These are phyloP conservation scores for Mucuna pruriens DNA, from an alignment of 306 rosid genomes.

Conservation along the genomic window DNA sequence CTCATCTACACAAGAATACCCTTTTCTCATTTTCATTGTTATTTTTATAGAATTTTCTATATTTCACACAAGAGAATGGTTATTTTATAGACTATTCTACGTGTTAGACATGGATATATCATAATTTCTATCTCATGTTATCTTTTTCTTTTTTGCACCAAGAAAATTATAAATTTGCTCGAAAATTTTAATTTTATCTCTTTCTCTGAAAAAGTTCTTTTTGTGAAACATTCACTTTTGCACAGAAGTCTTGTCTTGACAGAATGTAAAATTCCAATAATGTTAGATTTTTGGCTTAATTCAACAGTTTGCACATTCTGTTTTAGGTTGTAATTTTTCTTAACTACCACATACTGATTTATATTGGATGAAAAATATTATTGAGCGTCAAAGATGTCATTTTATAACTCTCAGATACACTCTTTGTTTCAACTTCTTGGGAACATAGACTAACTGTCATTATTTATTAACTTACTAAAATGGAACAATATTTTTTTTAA, in stretches of 20 bases:
- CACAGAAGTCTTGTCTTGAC: neutral
- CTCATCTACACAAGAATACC: too few relatives aligned
- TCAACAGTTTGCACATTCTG: neutral
- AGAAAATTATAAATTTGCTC: too few relatives aligned
- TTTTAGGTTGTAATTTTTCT: neutral
- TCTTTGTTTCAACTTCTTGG: neutral
- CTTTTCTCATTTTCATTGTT: too few relatives aligned
- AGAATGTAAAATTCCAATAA: neutral
- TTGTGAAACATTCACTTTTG: neutral
- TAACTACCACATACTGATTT: neutral
- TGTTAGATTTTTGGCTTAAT: neutral
- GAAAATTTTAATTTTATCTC: too few relatives aligned
- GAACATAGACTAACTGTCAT: neutral
- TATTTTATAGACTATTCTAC: too few relatives aligned
- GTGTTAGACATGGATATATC: too few relatives aligned
- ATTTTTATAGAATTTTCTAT: too few relatives aligned
- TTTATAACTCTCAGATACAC: neutral
- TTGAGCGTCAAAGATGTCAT: neutral
- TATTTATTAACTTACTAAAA: neutral
- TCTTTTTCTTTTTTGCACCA: too few relatives aligned
- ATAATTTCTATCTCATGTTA: too few relatives aligned
- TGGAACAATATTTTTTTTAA: neutral
- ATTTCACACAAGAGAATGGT: too few relatives aligned
- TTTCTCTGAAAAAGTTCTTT: neutral
- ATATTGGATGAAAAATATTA: neutral